Base-by-base conservation (phyloP, 2,329 filamentous ascomycete species). In the Aspergillus proliferans region DNA sequence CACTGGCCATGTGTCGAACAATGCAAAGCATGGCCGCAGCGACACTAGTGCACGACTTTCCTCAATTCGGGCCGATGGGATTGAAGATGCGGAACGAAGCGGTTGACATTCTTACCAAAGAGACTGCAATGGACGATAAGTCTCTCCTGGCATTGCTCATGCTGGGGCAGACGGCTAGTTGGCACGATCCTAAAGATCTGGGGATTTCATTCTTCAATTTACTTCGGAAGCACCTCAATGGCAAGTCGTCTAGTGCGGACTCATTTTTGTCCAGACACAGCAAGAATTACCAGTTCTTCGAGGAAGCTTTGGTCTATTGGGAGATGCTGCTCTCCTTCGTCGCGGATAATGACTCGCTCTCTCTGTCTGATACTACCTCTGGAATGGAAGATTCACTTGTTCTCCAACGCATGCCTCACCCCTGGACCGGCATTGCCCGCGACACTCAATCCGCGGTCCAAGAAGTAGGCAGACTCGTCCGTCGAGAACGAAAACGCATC, bases 21-120 rank as follows among this genome's bases (percentile, higher is more conserved):
- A 80, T 83, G 42, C 80, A 83, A 55, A 83, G 81, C 54, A 84
- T 84, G 81, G 79, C 81, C 1, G 80, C 81, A 7, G 81, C 80
- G 3, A 81, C 80, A 18, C 67, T 84, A 0, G 76, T 80, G 1
- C 80, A 82, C 58, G 71, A 80, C 47, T 80, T 80, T 48, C 79
- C 74, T 4, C 72, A 73, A 46, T 81, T 78, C 70, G 74, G 68
- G 21, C 70, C 67, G 7, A 71, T 75, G 22, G 79, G 75, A 5
- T 65, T 71, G 22, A 76, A 74, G 55, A 75, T 77, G 67, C 79
- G 77, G 51, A 69, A 70, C 48, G 78, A 80, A 56, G 76, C 76
- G 4, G 70, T 76, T 24, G 73, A 76, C 15, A 74, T 74, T n/a
- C 69, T 80, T 6, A 73, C 76, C 12, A 70, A 72, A 12, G 75